Evolutionary conservation across 2,329 filamentous ascomycete species (phyloP).

Genomic region (Penicillium sp.): DNA sequence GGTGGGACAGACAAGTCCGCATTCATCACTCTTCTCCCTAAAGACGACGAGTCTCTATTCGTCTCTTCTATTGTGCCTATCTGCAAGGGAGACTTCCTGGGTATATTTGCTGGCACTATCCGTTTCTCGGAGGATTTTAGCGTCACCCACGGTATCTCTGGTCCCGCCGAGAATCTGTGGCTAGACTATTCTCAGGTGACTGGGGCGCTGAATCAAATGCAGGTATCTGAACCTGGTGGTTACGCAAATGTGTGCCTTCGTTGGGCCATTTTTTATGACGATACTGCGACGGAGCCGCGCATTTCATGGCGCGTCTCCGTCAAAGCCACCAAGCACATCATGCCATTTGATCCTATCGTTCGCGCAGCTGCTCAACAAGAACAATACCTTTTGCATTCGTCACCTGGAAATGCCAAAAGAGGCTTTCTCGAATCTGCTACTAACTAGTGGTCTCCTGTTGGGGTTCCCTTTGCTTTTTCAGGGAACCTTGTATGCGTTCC

Average conservation of each 20-base stretch:
- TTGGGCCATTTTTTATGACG: background rate
- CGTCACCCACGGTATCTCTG: slow-evolving; percentile 4
- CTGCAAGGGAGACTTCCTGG: slow-evolving; percentile 4
- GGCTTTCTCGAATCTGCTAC: slow-evolving; percentile 1
- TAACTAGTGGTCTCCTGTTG: background rate
- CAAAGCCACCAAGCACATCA: slow-evolving; percentile 4
- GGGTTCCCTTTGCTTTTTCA: too few relatives aligned
- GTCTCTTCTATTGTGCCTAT: background rate
- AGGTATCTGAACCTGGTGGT: slow-evolving; percentile 9
- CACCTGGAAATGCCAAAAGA: slow-evolving; percentile 1
- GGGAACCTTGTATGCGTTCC: too few relatives aligned
- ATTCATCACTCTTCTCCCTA: background rate
- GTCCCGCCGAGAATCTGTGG: slow-evolving; percentile 14
- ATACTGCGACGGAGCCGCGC: background rate
- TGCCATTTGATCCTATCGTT: slow-evolving; percentile 13
- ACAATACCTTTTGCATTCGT: slow-evolving; percentile 6
- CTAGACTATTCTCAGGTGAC: slow-evolving; percentile 16
- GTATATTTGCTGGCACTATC: slow-evolving; percentile 6
- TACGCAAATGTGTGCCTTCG: slow-evolving; percentile 7
- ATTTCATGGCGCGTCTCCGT: slow-evolving; percentile 11
- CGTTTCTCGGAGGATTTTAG: slow-evolving; percentile 6
- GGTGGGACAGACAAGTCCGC: background rate
- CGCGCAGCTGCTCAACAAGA: slow-evolving; percentile 4
- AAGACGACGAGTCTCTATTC: background rate
- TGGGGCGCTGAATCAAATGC: slow-evolving; percentile 13